Evolutionary conservation across 1,139 yeast genomes (phyloP).

Genomic region (Saccharomyces hybrid): DNA sequence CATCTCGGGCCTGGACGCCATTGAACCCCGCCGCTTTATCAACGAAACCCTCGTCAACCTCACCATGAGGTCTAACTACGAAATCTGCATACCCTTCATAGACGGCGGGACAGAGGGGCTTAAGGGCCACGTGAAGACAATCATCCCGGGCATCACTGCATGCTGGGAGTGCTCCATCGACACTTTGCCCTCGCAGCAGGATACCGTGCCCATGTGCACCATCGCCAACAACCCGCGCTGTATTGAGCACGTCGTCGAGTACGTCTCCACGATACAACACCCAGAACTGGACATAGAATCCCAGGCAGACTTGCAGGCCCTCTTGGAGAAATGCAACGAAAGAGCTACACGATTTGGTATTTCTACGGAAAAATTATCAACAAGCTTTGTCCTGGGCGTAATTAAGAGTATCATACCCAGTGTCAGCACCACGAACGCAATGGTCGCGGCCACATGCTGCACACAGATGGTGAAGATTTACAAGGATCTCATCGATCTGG

Average conservation of each 20-base stretch:
- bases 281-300: constrained; percentile 65
- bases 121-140: constrained; percentile 84
- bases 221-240: constrained; percentile 88
- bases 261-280: constrained; percentile 81
- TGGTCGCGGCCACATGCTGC: constrained; percentile 86
- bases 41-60: constrained; percentile 64
- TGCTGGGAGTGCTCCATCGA: constrained; percentile 91
- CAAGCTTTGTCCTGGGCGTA: constrained; percentile 70
- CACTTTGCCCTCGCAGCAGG: constrained; percentile 54
- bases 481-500: constrained; percentile 40
- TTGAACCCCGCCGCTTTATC: constrained; percentile 89
- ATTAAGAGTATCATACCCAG: constrained; percentile 91
- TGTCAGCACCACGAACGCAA: constrained; percentile 88
- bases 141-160: constrained; percentile 74
- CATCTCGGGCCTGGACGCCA: constrained; percentile 82
- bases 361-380: constrained; percentile 52
- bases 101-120: constrained; percentile 98
- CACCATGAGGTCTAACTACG: constrained; percentile 47
- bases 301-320: constrained; percentile 59
- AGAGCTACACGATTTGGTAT: constrained; percentile 65
- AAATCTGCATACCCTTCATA: constrained; percentile 64
- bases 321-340: constrained; percentile 45
- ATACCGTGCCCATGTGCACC: constrained; percentile 70
- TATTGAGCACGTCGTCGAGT: constrained; percentile 92
- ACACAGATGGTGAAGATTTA: constrained; percentile 73